A percentile compares a stretch with the other conserved stretches of the same genome.
These are phyloP conservation scores for Selenicereus undatus DNA, from an alignment of 148 eudicot species.

Conservation along the genomic window DNA sequence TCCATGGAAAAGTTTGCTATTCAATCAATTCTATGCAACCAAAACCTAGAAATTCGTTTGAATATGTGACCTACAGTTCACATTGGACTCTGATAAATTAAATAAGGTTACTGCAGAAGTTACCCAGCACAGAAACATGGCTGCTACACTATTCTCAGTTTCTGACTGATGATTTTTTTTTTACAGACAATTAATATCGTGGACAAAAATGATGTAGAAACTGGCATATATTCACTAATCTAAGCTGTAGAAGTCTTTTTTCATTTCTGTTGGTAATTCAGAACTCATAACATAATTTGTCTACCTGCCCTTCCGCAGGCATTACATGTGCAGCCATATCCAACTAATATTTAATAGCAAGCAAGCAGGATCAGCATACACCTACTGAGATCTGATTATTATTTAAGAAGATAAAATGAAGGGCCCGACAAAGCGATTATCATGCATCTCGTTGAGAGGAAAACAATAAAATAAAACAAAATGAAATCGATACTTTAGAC, in stretches of 20 bases:
- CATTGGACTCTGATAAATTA: no score
- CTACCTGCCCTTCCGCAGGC: slow-evolving; percentile 24
- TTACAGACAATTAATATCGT: slow-evolving; percentile 10
- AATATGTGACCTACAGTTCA: no score
- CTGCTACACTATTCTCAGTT: slow-evolving; percentile 12
- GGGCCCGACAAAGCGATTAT: slow-evolving; percentile 21
- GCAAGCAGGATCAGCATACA: slow-evolving; percentile 10
- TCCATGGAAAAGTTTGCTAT: no score
- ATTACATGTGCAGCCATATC: slow-evolving; percentile 49
- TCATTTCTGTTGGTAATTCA: not conserved
- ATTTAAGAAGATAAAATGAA: slow-evolving; percentile 13
- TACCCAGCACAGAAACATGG: not conserved
- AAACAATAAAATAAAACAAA: not conserved
- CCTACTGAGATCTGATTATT: slow-evolving; percentile 20
- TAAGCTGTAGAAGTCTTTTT: not conserved
- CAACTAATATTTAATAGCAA: slow-evolving; percentile 22
- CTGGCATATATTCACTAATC: slow-evolving; percentile 16
- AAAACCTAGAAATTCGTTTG: no score
- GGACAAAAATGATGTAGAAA: slow-evolving; percentile 22
- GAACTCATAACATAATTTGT: slow-evolving; percentile 25
- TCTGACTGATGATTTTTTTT: slow-evolving; percentile 12
- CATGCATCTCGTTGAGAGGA: slow-evolving; percentile 7
- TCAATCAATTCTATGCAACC: no score
- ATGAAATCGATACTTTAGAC: not conserved
- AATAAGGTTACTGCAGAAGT: no score